Base-by-base conservation (phyloP, 2,329 filamentous ascomycete genomes). In the Sphaceloma murrayae region DNA sequence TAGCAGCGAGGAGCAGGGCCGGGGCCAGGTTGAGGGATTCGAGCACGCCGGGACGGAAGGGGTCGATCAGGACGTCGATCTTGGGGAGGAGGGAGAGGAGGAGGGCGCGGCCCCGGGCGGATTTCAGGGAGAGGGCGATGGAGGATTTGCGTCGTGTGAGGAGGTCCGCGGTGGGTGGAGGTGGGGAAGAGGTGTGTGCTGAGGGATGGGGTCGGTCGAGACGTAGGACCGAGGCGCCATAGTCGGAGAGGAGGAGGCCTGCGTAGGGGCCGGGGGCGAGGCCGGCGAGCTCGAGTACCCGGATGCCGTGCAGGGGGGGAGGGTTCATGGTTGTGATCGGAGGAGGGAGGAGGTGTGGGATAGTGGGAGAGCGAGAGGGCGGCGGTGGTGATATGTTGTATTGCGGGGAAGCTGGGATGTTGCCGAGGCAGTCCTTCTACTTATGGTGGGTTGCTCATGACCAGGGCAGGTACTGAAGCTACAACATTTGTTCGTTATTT, bases 1-100 rank as follows among this genome's bases (percentile, higher is more conserved):
- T 94, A 13, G 74, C 58, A 17, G 64, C 67, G 19, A 78, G 66
- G 5, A 95, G 70, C 1, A 75, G 73, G 5, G 69, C 63, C 0
- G 89, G 89, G 0, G 78, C 79, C 1, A 96, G 74, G 0, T 82
- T 82, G 7, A 89, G 75, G 42, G 81, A 83, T 65, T 96, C 89
- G 2, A 96, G 74, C 1, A 95, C 85, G 26, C 87, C 86, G 0
- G 89, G 89, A 0, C 89, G 83, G 68, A 87, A 96, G 0, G 91
- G 89, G 61, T 96, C 91, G 61, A 96, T 91, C 19, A 96, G 63
- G 26, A 95, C 70, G 63, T 96, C 89, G 46, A 78, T 72, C 11
- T 67, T 59, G 11, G 67, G 62, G 26, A 82, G 65, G 1, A 95
- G 70, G 2, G 71, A 67, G 49, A 78, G 78, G 43, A 94, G 63